Base-by-base conservation (phyloP, 2,329 filamentous ascomycete genomes). In the Xylaria sp. region DNA sequence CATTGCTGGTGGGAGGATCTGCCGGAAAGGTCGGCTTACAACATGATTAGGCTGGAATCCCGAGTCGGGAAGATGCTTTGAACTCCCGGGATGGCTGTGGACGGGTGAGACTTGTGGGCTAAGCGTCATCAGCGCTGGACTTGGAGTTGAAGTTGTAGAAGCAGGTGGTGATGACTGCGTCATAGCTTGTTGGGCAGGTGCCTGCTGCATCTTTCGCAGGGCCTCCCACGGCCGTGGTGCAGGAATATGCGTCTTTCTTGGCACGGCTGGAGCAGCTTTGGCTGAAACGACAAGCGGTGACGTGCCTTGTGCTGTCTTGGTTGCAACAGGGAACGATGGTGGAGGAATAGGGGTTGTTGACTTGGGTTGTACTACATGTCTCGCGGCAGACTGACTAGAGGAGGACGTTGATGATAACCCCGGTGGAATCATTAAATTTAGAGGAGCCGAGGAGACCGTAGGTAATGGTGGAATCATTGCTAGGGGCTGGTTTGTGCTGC, bases 11-110 rank as follows among this genome's bases (percentile, higher is more conserved):
- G 71, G 70, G 61, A 69, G 63, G 65, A 65, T 71, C 67, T 76
- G 73, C 72, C 71, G 73, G 64, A 73, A 72, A 72, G 74, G 69
- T 75, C 74, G 74, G 74, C 75, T 78, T 77, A 77, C 76, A 76
- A 76, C 76, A 74, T 76, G 72, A 70, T 70, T 74, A 61, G 72
- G 68, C 67, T 74, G 71, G 61, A 67, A 63, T 66, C 70, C 74
- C 69, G 65, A 65, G 51, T 51, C 65, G 62, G 73, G 60, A 29
- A 71, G 58, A 60, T 72, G 72, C 65, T 67, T 69, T 44, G 63
- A 53, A 29, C 58, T 51, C 58, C 67, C 70, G 39, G 50, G n/a
- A 58, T 55, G 67, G 44, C 58, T 50, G 29, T 69, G 62, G 36
- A 55, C 29, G 1, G 62, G 57, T 53, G 54, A 47, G 61, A 47